Conservation (phyloP, 495 filamentous ascomycete genomes). For the Trichoderma asperelloides region DNA sequence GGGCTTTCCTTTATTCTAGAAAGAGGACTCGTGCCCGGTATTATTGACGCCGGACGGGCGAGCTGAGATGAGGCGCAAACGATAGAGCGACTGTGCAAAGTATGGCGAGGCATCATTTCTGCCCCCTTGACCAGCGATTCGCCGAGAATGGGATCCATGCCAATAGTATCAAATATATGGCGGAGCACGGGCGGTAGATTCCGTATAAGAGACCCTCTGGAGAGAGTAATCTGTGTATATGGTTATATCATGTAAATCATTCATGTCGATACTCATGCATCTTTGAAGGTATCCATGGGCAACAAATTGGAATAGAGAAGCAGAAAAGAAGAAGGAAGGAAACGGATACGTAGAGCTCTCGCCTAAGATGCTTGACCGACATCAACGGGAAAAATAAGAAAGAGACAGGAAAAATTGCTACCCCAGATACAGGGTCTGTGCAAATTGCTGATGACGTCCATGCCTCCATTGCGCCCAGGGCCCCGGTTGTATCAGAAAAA, state of each 20-base stretch:
- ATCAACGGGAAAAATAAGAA: not conserved
- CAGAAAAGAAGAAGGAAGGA: not conserved
- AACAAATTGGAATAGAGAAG: not conserved
- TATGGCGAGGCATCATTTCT: no score
- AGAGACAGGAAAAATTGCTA: not conserved
- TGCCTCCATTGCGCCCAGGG: not conserved
- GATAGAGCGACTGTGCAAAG: no score
- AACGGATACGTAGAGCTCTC: not conserved
- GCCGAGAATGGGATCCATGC: no score
- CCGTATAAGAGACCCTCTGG: no score
- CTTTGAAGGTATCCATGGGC: no score
- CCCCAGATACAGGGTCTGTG: not conserved
- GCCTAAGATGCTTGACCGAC: not conserved
- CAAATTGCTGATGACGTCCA: conserved; percentile 7
- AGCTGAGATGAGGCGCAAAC: no score
- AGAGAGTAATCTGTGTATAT: no score
- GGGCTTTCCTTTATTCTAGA: not conserved
- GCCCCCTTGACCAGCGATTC: no score
- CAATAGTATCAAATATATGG: no score
- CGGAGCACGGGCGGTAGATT: no score
- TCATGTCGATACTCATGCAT: no score
- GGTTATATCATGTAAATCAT: no score
- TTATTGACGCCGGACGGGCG: not conserved
- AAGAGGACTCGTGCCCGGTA: not conserved
- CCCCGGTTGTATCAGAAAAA: not conserved